phyloP scores from a whole-genome alignment of 208 protist genomes.

The Leishmania tropica region DNA sequence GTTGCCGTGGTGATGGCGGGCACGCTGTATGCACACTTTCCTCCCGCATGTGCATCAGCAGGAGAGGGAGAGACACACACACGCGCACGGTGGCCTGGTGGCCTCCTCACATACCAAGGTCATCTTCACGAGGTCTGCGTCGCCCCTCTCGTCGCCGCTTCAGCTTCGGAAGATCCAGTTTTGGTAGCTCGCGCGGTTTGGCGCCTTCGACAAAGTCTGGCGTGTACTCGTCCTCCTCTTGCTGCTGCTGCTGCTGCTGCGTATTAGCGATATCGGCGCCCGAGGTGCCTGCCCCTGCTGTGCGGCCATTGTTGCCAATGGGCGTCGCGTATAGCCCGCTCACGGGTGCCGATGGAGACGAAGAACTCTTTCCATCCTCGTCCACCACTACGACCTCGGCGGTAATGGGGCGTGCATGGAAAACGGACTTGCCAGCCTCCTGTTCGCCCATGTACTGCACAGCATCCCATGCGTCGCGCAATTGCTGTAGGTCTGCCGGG shows the following conservation, averaged over 20 bases:
- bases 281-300: background rate
- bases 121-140: constrained; percentile 66
- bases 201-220: constrained; percentile 63
- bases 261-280: background rate
- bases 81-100: background rate
- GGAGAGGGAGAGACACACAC: background rate
- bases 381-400: constrained; percentile 2
- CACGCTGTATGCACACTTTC: background rate
- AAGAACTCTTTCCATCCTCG: background rate
- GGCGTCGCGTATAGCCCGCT: background rate
- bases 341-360: background rate
- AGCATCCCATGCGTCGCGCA: constrained; percentile 66
- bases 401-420: constrained; percentile 8
- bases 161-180: constrained; percentile 34
- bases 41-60: background rate
- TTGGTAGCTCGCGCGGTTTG: constrained; percentile 54
- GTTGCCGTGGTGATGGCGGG: background rate
- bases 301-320: background rate
- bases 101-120: constrained; percentile 31
- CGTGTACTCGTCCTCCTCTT: constrained; percentile 67
- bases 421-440: constrained; percentile 5
- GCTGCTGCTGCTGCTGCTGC: constrained; percentile 29
- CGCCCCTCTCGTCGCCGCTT: constrained; percentile 54
- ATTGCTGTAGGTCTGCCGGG: constrained; percentile 43
- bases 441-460: constrained; percentile 51